Evolutionary conservation across 495 filamentous ascomycete genomes (phyloP), one percentile per base, ranked within the genome.

Genomic region (Xylaria cubensis): DNA sequence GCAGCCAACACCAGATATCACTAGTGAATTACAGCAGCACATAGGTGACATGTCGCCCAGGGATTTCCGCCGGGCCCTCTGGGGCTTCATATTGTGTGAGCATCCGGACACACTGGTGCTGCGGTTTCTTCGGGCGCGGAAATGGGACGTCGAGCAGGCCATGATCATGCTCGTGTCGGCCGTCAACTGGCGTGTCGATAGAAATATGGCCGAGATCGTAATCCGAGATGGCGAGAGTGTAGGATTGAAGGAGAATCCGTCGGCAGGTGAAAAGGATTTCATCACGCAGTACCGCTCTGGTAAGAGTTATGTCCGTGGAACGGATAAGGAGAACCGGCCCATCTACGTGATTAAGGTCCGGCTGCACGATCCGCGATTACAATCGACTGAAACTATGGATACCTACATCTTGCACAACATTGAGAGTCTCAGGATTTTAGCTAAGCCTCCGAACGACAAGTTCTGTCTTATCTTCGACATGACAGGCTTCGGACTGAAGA

Each of bases 401-500:
- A 24, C 26, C 10, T 72, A 67, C 42, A 21, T 67, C 44, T 34
- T 72, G 39, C 70, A 72, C 17, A 72, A 66, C 12, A 66, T 72
- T 51, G 70, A 72, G 63, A 72, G 63, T 12, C 42, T 72, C 0
- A 32, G 63, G 26, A 56, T 66, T 8, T 19, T 71, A 10, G n/a
- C 26, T 1, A 58, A 41, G 19, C 36, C 39, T 10, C 39, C 62
- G 15, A 26, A 61, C 6, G 62, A 72, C 41, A 72, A 67, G 42
- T 72, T 51, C 12, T 72, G 70, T 13, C 63, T 72, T 0, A 36
- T 72, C n/a, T 72, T 72, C 63, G 70, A 72, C 53, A 58, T 72
- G 70, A 72, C 70, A 0, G 63, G 63, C 39, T 72, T 72, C 21
- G 70, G 62, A 3, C 17, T 72, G 6, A 48, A 41, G 62, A 72